Base-by-base conservation (phyloP, 2,329 filamentous ascomycete species). In the Curvularia sp. region DNA sequence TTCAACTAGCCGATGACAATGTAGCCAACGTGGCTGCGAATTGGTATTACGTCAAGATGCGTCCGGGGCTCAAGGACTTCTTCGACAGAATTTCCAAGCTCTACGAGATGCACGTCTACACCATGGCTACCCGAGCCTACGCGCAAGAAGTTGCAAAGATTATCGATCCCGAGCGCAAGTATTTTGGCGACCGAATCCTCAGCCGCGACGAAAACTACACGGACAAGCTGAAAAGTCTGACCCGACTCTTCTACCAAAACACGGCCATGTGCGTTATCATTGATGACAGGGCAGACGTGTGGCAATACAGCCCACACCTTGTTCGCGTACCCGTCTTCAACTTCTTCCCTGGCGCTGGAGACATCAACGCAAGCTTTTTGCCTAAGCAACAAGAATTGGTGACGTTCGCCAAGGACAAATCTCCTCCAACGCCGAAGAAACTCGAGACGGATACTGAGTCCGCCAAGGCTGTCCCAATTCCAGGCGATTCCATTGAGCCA, bases 261-360 rank as follows among this genome's bases (percentile, higher is more conserved):
- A 98, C 94, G 5, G 94, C 96, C 78, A 99, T 99, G 95, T 96
- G 97, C 0, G 93, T 97, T 57, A 97, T 99, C 69, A 99, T 99
- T 65, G 95, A 99, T 74, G 95, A 99, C 77, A 87, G 95, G 66
- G 92, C 92, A 52, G 95, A 99, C 75, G 94, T 99, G 7, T 99
- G 95, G 95, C 87, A 89, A 66, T 98, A 97, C 83, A 89, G 90
- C 67, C 86, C 90, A 5, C 97, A 99, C 71, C 84, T 99, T 34
- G 92, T 99, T 80, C 97, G 96, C 75, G 95, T 99, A 32, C 88
- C 89, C 1, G 92, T 94, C 0, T 99, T 97, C 76, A 94, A 98
- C 76, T 99, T 99, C 79, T 99, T 98, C 80, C 92, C 96, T 56
- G 95, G 95, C 15, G 97, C 97, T 63, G 95, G 95, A 61, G 95